A percentile compares a stretch with the other conserved stretches of the same genome.
These are phyloP conservation scores for Globisporangium recalcitrans DNA, from an alignment of 352 stramenopile species.

Conservation along the genomic window DNA sequence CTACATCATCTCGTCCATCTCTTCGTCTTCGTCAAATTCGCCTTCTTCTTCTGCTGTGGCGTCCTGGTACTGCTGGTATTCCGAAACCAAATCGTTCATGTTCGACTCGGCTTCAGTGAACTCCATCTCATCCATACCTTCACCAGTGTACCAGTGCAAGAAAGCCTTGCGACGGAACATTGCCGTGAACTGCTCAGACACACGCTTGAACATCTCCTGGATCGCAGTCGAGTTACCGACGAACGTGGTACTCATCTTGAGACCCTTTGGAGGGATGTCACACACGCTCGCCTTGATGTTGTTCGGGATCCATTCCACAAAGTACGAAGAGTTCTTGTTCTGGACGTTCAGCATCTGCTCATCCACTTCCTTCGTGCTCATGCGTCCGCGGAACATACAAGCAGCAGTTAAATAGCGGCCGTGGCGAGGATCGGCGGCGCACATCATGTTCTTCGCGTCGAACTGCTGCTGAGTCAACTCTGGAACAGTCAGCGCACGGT, in stretches of 20 bases:
- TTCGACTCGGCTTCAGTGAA: conserved; percentile 99
- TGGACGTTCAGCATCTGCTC: not conserved
- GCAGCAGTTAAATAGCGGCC: conserved; percentile 29
- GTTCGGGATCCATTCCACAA: not conserved
- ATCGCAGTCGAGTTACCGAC: not conserved
- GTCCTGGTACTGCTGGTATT: conserved; percentile 99
- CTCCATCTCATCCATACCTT: conserved; percentile 99
- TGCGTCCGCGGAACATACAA: not conserved
- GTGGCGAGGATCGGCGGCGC: conserved; percentile 97
- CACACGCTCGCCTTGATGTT: not conserved
- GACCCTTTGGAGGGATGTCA: not conserved
- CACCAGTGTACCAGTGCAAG: conserved; percentile 99
- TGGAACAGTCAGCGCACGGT: conserved; percentile 95
- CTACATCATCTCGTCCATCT: conserved; percentile 93
- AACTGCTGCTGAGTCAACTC: conserved; percentile 99
- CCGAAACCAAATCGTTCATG: conserved; percentile 99
- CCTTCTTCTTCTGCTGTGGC: conserved; percentile 98
- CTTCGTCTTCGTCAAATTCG: conserved; percentile 95
- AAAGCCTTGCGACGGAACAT: conserved; percentile 99
- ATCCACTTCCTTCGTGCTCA: not conserved
- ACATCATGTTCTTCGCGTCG: conserved; percentile 99
- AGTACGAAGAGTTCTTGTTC: not conserved
- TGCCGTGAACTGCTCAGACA: conserved; percentile 99
- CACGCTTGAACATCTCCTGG: conserved; percentile 49
- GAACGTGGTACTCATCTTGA: not conserved